Evolutionary conservation across 192 early-diverging fungal genomes (phyloP), one percentile per base, ranked within the genome.

Genomic region (Coemansia sp.): DNA sequence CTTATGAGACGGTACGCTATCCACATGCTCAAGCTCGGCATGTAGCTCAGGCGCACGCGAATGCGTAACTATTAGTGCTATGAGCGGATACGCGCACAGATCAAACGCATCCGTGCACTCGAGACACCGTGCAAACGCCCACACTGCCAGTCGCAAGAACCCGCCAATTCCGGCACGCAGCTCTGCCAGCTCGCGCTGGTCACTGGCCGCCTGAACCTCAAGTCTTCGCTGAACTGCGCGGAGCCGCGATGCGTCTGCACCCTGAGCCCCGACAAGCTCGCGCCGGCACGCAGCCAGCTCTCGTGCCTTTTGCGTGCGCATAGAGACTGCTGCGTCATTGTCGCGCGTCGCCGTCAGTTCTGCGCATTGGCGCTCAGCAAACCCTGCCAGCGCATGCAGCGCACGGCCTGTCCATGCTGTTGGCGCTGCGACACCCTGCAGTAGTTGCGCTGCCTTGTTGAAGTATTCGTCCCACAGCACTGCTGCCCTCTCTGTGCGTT

Each of bases 381-480:
- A 81, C 20, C 59, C 66, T 2, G 78, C 78, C 51, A 81, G 51
- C 0, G 66, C 73, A 60, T 81, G 65, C 63, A 81, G 55, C 16
- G 73, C 78, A 11, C 69, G 68, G 10, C 78, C 73, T 11, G 78
- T 75, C 78, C 78, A 81, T 23, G 66, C 58, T 4, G 73, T 74
- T 1, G 78, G 63, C 59, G 65, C 50, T 0, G 24, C 57, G 11
- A 69, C 61, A 5, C 48, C 60, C 12, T 72, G 62, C 57, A 81
- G 49, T 39, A 81, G 66, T 11, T 59, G 35, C 2, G 73, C 78
- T 6, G 78, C 66, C 47, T 64, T 68, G 41, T 75, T 59, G 54
- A 81, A 81, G 59, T 81, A 75, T 59, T 71, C 69, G 3, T 71
- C 63, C 78, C 78, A 81, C 50, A 81, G 69, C 23, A 81, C 78